These are phyloP conservation scores for Boletus insuetus DNA, from an alignment of 768 basidiomycete genomes.

Conservation along the genomic window DNA sequence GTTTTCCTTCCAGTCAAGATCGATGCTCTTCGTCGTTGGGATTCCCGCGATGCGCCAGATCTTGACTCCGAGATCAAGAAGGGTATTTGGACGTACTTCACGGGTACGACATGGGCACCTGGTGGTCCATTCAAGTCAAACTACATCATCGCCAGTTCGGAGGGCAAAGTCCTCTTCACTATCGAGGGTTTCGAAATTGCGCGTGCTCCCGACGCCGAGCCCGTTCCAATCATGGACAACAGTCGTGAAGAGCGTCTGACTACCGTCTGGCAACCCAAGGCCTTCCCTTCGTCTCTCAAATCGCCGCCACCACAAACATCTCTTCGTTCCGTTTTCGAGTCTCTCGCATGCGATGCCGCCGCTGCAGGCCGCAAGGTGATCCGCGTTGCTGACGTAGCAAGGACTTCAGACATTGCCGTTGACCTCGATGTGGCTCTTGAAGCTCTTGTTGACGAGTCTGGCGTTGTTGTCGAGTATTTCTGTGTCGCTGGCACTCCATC, in stretches of 20 bases:
- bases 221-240: conserved; percentile 23
- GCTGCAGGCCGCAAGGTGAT: conserved; percentile 21
- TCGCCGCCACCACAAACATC: conserved; percentile 2
- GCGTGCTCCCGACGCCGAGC: conserved; percentile 28
- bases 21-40: conserved; percentile 31
- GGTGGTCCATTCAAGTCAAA: conserved; percentile 22
- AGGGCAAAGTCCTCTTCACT: conserved; percentile 31
- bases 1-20: conserved; percentile 33
- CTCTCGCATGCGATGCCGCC: conserved; percentile 15
- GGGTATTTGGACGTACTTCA: conserved; percentile 32
- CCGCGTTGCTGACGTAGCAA: conserved; percentile 25
- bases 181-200: conserved; percentile 35
- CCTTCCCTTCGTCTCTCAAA: conserved; percentile 21
- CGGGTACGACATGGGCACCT: conserved; percentile 21
- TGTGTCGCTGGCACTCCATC: conserved; percentile 17
- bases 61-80: conserved; percentile 28
- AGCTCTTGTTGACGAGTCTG: conserved; percentile 14
- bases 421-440: conserved; percentile 17
- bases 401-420: conserved; percentile 14
- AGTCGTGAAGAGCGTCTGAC: conserved; percentile 31
- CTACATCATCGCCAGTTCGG: conserved; percentile 29
- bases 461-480: conserved; percentile 17
- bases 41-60: conserved; percentile 21
- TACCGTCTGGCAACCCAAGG: conserved; percentile 31
- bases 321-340: conserved; percentile 16